These are phyloP conservation scores for Achaetomiella virescens DNA, from an alignment of 495 filamentous ascomycete species.

Conservation along the genomic window DNA sequence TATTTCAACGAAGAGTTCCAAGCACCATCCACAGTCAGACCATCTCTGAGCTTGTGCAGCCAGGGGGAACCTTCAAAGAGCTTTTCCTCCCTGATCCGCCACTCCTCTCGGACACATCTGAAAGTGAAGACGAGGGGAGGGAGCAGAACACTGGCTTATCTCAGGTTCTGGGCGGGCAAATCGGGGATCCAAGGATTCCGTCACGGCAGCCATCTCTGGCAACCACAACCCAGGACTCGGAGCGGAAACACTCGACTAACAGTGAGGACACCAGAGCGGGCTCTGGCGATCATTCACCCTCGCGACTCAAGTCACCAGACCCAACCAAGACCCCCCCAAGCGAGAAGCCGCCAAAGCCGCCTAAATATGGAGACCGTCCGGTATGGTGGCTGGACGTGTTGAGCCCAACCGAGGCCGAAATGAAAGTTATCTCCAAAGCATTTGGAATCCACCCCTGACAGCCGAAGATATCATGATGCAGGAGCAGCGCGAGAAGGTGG, in stretches of 20 bases:
- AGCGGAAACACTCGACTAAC: constrained; percentile 12
- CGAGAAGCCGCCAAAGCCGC: constrained; percentile 39
- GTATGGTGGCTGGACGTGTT: constrained; percentile 95
- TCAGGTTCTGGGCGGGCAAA: constrained; percentile 21
- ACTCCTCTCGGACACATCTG: constrained; percentile 48
- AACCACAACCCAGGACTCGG: constrained; percentile 20
- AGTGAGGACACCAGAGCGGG: constrained; percentile 11
- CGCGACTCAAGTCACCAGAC: constrained; percentile 21
- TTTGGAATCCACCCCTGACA: constrained; percentile 94
- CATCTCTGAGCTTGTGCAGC: constrained; percentile 83
- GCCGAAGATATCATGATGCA: constrained; percentile 96
- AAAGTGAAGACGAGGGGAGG: constrained; percentile 55
- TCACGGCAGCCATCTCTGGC: constrained; percentile 31
- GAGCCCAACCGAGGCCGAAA: constrained; percentile 84
- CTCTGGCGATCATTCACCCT: constrained; percentile 16
- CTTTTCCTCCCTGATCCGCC: constrained; percentile 63
- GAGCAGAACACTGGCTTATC: constrained; percentile 22
- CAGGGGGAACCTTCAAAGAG: constrained; percentile 73
- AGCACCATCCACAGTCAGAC: constrained; percentile 93
- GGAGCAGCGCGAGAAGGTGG: constrained; percentile 94
- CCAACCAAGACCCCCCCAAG: constrained; percentile 22
- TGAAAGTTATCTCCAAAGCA: constrained; percentile 83
- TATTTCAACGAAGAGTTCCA: constrained; percentile 97
- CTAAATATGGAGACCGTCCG: constrained; percentile 78
- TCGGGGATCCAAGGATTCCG: constrained; percentile 25